These are phyloP conservation scores for Biscogniauxia marginata DNA, from an alignment of 2,329 filamentous ascomycete genomes.

Conservation along the genomic window DNA sequence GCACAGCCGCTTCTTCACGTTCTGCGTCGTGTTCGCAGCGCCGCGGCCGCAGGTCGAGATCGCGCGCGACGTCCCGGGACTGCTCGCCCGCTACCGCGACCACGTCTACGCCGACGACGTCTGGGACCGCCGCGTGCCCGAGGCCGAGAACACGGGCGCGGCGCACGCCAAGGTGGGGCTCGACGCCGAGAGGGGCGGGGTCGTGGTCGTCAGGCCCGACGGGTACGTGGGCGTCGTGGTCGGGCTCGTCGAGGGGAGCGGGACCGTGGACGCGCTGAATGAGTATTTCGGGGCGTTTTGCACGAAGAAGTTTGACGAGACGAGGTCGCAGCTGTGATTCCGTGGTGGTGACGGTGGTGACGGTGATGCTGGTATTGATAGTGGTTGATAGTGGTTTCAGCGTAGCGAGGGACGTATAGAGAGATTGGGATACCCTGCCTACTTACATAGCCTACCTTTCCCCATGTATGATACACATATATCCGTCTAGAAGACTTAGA, in stretches of 20 bases:
- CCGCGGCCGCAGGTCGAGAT: constrained; percentile 71
- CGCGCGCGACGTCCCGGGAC: constrained; percentile 63
- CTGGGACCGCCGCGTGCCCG: constrained; percentile 67
- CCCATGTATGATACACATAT: too few species aligned
- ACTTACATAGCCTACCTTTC: too few species aligned
- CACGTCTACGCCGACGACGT: constrained; percentile 86
- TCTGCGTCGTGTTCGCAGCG: constrained; percentile 73
- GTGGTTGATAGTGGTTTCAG: too few species aligned
- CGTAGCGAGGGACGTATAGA: too few species aligned
- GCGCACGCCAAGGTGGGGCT: constrained; percentile 88
- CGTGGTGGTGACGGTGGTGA: not conserved
- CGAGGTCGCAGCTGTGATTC: constrained; percentile 38
- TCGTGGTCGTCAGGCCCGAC: constrained; percentile 83
- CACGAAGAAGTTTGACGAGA: constrained; percentile 54
- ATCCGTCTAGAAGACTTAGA: too few species aligned
- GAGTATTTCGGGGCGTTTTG: constrained; percentile 76
- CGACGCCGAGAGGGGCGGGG: constrained; percentile 68
- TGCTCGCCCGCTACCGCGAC: constrained; percentile 73
- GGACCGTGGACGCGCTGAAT: constrained; percentile 79
- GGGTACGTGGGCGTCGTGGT: constrained; percentile 81
- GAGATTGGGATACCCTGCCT: too few species aligned
- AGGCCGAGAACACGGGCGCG: constrained; percentile 68
- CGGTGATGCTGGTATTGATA: too few species aligned
- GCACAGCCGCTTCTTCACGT: constrained; percentile 77
- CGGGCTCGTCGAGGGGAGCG: constrained; percentile 69